These are phyloP conservation scores for Viola odorata DNA, from an alignment of 345 rosid species.

Conservation along the genomic window DNA sequence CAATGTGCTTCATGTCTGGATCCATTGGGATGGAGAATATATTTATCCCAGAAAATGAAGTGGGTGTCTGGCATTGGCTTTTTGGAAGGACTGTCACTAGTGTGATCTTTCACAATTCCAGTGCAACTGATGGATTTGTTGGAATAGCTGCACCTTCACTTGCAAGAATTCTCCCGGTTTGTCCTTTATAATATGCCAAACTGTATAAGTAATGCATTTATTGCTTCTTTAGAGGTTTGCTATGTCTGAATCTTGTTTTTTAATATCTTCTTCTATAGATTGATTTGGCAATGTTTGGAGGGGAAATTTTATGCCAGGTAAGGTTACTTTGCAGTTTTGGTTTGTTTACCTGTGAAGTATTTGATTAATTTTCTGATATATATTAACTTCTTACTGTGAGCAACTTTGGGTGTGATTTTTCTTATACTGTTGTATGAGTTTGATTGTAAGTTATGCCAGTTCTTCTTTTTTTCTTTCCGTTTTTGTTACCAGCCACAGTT, in stretches of 20 bases:
- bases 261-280: constrained; percentile 41
- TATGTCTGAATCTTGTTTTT: constrained; percentile 15
- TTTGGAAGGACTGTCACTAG: constrained; percentile 83
- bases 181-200: constrained; percentile 28
- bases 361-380: neutral
- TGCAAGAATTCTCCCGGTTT: constrained; percentile 93
- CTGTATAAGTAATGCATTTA: neutral
- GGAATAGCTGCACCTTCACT: constrained; percentile 95
- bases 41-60: constrained; percentile 82
- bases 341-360: neutral
- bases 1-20: constrained; percentile 97
- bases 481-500: constrained; percentile 7
- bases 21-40: constrained; percentile 85
- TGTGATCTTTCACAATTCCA: constrained; percentile 61
- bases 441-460: neutral
- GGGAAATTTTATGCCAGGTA: constrained; percentile 96
- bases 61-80: constrained; percentile 90
- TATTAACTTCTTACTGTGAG: neutral
- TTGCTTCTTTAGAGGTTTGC: neutral
- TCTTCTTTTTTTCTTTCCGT: neutral
- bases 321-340: constrained; percentile 14
- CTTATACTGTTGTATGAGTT: constrained; percentile 1
- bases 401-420: neutral
- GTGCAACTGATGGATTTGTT: constrained; percentile 71
- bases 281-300: constrained; percentile 90